Percentiles rank a stretch among this genome's conserved stretches.
Evolutionary conservation across 176 grass and related monocot genomes (phyloP).

Genomic region (Calamus simplicifolius): DNA sequence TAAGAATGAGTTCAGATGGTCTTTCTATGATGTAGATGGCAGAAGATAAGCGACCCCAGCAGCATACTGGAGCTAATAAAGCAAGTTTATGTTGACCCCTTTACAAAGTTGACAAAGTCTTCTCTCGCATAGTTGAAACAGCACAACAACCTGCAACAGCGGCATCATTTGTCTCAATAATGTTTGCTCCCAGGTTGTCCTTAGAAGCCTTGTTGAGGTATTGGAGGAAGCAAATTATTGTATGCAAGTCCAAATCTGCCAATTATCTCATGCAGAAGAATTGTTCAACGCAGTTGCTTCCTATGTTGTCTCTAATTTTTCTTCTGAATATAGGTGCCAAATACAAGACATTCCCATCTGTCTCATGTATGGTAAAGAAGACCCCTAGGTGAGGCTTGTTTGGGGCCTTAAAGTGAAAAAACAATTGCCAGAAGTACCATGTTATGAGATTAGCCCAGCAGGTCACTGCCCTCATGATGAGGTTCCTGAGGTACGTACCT

Average conservation of each 20-base stretch:
- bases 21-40: constrained; percentile 55
- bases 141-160: constrained; percentile 89
- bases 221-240: not conserved
- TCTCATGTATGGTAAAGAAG: constrained; percentile 97
- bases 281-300: no score
- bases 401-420: constrained; percentile 79
- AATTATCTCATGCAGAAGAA: no score
- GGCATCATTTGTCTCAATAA: constrained; percentile 91
- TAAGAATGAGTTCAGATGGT: constrained; percentile 1
- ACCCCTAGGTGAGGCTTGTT: constrained; percentile 82
- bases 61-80: constrained; percentile 74
- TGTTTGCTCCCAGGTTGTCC: constrained; percentile 82
- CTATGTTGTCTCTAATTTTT: constrained; percentile 2
- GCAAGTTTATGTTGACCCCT: constrained; percentile 92
- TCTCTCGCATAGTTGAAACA: constrained; percentile 75
- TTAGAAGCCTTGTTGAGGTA: constrained; percentile 74
- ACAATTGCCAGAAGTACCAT: constrained; percentile 70
- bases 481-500: constrained; percentile 80
- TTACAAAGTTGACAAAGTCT: constrained; percentile 86
- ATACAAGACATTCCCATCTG: constrained; percentile 56
- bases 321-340: constrained; percentile 43
- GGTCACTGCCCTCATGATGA: constrained; percentile 97
- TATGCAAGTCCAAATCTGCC: no score
- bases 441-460: constrained; percentile 93
- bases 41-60: constrained; percentile 77